phyloP scores from a whole-genome alignment of 2,329 filamentous ascomycete genomes.

The Ophiostoma fasciatum region DNA sequence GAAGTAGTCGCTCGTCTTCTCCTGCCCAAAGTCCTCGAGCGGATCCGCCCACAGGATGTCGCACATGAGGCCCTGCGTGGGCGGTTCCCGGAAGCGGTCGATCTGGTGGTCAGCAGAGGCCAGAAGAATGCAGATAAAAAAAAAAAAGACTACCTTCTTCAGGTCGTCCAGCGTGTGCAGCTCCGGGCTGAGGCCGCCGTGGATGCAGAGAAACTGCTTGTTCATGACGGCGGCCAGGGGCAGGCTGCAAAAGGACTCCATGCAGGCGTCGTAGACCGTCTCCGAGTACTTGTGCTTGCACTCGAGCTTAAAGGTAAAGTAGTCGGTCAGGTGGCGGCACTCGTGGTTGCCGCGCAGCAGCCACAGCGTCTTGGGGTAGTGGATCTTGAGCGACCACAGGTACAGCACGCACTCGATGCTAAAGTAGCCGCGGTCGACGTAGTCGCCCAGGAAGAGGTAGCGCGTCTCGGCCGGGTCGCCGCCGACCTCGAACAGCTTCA shows the following conservation, averaged over 20 bases:
- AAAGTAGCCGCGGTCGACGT: conserved; percentile 96
- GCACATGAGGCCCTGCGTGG: conserved; percentile 96
- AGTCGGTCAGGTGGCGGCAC: conserved; percentile 96
- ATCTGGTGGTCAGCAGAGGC: conserved; percentile 40
- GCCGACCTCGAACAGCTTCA: conserved; percentile 98
- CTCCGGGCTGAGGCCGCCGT: conserved; percentile 90
- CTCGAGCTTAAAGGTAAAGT: conserved; percentile 99
- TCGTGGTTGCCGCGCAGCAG: conserved; percentile 95
- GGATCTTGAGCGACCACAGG: conserved; percentile 96
- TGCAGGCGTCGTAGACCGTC: conserved; percentile 89
- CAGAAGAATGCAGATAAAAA: not conserved
- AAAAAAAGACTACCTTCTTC: conserved; percentile 50
- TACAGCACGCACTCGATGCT: conserved; percentile 99
- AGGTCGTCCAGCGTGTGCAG: conserved; percentile 91
- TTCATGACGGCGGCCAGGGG: conserved; percentile 97
- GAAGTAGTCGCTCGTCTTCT: conserved; percentile 96
- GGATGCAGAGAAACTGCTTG: conserved; percentile 98
- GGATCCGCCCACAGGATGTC: conserved; percentile 98
- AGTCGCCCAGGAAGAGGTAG: conserved; percentile 95
- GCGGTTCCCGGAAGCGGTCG: conserved; percentile 93
- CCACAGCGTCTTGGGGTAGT: conserved; percentile 96
- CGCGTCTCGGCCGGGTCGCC: conserved; percentile 91
- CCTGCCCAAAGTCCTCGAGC: conserved; percentile 94
- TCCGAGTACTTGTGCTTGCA: conserved; percentile 99
- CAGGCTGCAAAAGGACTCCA: conserved; percentile 92